Base-by-base conservation (phyloP, 257 asterid species). In the Jacaranda mimosifolia region DNA sequence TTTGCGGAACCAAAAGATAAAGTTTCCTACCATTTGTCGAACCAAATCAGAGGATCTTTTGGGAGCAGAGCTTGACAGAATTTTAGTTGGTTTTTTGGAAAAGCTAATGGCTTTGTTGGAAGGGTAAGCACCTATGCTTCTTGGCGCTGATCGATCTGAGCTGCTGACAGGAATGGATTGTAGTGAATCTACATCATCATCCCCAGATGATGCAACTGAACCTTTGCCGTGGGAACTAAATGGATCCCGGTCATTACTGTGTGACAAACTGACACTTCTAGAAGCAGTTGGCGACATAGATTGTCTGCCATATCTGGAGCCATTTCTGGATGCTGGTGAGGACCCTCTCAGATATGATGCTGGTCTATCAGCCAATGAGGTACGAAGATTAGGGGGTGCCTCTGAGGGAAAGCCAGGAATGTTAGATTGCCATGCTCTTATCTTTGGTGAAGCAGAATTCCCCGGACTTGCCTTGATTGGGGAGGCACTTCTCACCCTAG, bases 371-470 rank as follows among this genome's bases (percentile, higher is more conserved):
- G 91, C 97, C 84, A 93, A 75, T 18, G 99, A 95, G 60, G 99
- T 95, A 63, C 99, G 97, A 68, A 95, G 98, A 85, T 93, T 93
- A 66, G 98, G 98, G 38, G 99, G 99, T 63, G 88, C 96, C 87
- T 96, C 98, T 8, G 75, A 84, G 15, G 97, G 86, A 85, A 96
- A 93, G 55, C 97, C 98, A 12, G 96, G 97, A 80, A 90, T 88
- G 81, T 88, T 91, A 52, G 91, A 81, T 79, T 93, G 97, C 97
- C 97, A 93, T 65, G 92, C 91, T 74, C 82, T 81, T 69, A 86
- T 85, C 79, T 91, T 95, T 63, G 99, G 98, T 38, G 99, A 95
- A 76, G 96, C 75, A 12, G 98, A 91, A 86, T 87, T 91, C 17
- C 96, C 97, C 73, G 92, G 77, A 69, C 85, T 85, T 59, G 95